Percentiles rank a stretch among this genome's conserved stretches.
phyloP scores from a whole-genome alignment of 176 grass and related monocot genomes.

The Lolium perenne region DNA sequence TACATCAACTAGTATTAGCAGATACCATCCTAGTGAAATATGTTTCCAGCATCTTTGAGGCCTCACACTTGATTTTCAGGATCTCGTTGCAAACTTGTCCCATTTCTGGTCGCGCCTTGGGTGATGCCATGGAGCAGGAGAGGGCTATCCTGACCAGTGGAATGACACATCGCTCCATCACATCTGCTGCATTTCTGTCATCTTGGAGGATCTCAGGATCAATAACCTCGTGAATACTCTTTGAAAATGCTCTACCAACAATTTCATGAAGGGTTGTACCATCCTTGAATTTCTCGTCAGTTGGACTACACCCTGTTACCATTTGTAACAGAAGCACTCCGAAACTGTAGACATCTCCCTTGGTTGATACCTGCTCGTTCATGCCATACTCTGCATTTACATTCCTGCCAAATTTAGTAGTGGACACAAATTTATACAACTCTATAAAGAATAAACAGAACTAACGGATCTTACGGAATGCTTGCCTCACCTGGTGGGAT shows the following conservation, averaged over 20 bases:
- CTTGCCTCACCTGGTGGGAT: too few species aligned
- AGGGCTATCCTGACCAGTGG: slow-evolving; percentile 43
- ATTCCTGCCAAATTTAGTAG: too few species aligned
- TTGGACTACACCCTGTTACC: slow-evolving; percentile 18
- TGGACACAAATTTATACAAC: too few species aligned
- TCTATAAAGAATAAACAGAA: too few species aligned
- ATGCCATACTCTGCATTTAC: slow-evolving; percentile 11
- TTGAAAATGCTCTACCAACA: not conserved
- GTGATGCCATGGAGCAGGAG: slow-evolving; percentile 36
- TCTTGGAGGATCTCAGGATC: not conserved
- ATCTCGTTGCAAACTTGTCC: slow-evolving; percentile 33
- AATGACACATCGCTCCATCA: slow-evolving; percentile 41
- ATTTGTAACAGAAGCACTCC: slow-evolving; percentile 45
- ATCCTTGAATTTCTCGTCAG: slow-evolving; percentile 4
- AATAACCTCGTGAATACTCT: not conserved
- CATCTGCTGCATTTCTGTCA: not conserved
- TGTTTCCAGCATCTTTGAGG: slow-evolving; percentile 7
- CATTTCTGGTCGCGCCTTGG: slow-evolving; percentile 35
- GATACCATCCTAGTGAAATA: not conserved
- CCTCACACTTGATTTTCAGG: slow-evolving; percentile 35
- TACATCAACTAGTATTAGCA: not conserved
- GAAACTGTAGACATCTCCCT: slow-evolving; percentile 47
- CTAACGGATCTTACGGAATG: too few species aligned
- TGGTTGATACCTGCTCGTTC: not conserved
- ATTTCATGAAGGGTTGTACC: slow-evolving; percentile 8